Conservation (phyloP, 164 flowering plant species). For the Piper longum region DNA sequence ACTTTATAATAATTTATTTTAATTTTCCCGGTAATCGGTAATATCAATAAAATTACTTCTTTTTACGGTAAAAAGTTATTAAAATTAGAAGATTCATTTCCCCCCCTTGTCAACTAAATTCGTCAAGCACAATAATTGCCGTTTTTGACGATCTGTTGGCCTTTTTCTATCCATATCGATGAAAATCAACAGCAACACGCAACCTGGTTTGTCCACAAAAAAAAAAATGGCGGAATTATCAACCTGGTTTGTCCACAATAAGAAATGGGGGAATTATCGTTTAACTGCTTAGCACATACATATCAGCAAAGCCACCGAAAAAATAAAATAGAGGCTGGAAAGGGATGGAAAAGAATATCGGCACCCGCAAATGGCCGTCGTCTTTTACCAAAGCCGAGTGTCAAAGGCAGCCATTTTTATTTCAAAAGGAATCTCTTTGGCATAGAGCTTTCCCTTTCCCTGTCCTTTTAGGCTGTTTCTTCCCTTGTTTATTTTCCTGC, state of each 20-base stretch:
- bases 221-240: conserved; percentile 5
- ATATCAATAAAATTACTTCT: no score
- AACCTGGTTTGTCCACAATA: conserved; percentile 46
- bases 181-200: conserved; percentile 45
- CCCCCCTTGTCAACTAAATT: no score
- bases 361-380: conserved; percentile 21
- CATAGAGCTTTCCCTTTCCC: neutral
- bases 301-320: neutral
- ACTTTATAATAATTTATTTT: no score
- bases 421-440: neutral
- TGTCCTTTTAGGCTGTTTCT: neutral
- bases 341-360: neutral
- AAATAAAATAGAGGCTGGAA: neutral
- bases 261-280: neutral
- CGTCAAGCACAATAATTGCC: no score
- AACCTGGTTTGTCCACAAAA: conserved; percentile 46
- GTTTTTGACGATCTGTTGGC: no score
- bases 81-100: no score
- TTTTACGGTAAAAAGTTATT: no score
- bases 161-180: no score
- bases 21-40: no score
- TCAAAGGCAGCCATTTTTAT: conserved; percentile 2
- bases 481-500: neutral
- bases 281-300: neutral
- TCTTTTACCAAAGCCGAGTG: neutral